A percentile compares a stretch with the other conserved stretches of the same genome.
Evolutionary conservation across 2,329 filamentous ascomycete species (phyloP).

Genomic region (Apiospora aurea): DNA sequence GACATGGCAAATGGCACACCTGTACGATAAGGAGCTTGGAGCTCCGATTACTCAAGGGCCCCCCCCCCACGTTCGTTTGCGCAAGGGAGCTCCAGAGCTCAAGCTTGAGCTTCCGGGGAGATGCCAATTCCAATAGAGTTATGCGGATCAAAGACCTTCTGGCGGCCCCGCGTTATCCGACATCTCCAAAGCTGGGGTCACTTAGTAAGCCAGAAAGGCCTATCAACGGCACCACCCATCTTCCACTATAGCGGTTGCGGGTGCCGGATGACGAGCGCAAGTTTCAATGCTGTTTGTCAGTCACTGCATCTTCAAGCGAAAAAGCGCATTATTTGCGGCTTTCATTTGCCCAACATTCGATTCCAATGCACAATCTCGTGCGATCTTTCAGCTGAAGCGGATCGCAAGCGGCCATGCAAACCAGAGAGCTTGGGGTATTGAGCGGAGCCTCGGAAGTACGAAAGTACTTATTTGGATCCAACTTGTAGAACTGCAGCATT

Average conservation of each 20-base stretch:
- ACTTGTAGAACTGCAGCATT: not conserved
- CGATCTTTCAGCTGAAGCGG: slow-evolving; percentile 3
- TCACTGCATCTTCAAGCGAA: not conserved
- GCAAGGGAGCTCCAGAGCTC: not conserved
- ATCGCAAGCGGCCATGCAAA: slow-evolving; percentile 4
- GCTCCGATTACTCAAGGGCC: not conserved
- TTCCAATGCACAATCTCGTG: not conserved
- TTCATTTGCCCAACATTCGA: not conserved
- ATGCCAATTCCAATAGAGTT: not conserved
- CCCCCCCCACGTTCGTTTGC: not conserved
- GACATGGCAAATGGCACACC: not conserved
- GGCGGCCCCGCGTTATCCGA: slow-evolving; percentile 2
- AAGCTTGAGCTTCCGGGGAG: not conserved
- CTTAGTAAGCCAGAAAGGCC: not conserved
- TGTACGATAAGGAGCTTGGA: slow-evolving; percentile 10
- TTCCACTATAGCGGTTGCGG: not conserved
- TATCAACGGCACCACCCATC: not conserved
- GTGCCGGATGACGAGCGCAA: not conserved
- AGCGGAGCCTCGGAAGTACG: slow-evolving; percentile 10
- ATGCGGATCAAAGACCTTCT: not conserved
- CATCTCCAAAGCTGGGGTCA: not conserved
- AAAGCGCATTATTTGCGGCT: not conserved
- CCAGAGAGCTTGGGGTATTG: not conserved
- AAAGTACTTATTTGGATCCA: not conserved
- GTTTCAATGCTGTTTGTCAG: not conserved